These are phyloP conservation scores for Krasilnikovozyma curviuscula DNA, from an alignment of 768 basidiomycete species.

Conservation along the genomic window DNA sequence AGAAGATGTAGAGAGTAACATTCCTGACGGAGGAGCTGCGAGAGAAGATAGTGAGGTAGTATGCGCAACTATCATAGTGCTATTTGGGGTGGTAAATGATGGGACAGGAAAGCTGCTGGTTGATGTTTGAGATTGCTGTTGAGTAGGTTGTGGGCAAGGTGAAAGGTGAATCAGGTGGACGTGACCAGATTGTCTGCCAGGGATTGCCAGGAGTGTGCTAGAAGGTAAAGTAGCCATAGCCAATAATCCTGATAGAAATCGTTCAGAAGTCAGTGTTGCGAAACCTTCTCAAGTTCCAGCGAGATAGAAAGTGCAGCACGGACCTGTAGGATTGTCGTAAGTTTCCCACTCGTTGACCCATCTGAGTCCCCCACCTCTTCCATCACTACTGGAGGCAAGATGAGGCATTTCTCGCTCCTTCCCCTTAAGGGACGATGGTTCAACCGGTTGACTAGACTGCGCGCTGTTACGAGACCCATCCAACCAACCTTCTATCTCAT, in stretches of 20 bases:
- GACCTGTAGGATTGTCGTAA: slow-evolving; percentile 21
- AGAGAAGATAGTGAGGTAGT: slow-evolving; percentile 58
- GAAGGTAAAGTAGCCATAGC: slow-evolving; percentile 19
- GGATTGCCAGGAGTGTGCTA: slow-evolving; percentile 23
- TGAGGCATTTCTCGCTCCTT: neutral
- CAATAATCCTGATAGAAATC: slow-evolving; percentile 22
- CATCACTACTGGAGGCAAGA: neutral
- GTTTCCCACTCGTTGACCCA: slow-evolving; percentile 23
- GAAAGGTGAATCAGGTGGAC: slow-evolving; percentile 25
- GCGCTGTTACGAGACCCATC: too few species aligned
- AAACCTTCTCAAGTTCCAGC: too few species aligned
- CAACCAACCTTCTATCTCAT: neutral
- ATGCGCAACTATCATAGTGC: slow-evolving; percentile 73
- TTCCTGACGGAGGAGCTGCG: slow-evolving; percentile 55
- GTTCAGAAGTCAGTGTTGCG: too few species aligned
- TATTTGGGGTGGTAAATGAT: slow-evolving; percentile 41
- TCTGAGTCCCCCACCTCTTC: neutral
- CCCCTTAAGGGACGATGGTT: too few species aligned
- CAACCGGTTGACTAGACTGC: too few species aligned
- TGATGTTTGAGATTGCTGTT: slow-evolving; percentile 34
- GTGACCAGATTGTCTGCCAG: slow-evolving; percentile 27
- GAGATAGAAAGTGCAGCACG: neutral
- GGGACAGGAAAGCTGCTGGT: slow-evolving; percentile 30
- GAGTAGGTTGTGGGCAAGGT: slow-evolving; percentile 13
- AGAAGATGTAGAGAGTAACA: slow-evolving; percentile 65